These are phyloP conservation scores for Grosmannia serpens DNA, from an alignment of 2,329 filamentous ascomycete genomes.

Conservation along the genomic window DNA sequence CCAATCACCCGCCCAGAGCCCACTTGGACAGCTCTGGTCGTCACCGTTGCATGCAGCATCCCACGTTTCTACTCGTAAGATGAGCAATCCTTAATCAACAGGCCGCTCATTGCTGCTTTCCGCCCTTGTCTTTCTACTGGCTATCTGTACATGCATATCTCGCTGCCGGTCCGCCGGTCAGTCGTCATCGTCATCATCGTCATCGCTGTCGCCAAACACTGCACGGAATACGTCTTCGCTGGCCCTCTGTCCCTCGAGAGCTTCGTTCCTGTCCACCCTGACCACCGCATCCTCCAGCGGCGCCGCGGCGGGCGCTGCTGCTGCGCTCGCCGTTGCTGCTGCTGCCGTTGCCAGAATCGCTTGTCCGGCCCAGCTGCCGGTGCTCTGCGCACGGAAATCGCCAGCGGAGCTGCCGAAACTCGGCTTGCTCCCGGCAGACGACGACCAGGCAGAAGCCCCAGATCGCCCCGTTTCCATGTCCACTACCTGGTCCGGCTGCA, in stretches of 20 bases:
- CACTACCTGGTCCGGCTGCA: slow-evolving; percentile 39
- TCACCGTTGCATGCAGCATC: not conserved
- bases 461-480: not conserved
- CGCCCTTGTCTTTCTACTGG: not conserved
- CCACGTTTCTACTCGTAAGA: not conserved
- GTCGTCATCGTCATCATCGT: slow-evolving; percentile 33
- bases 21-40: not conserved
- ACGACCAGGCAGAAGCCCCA: not conserved
- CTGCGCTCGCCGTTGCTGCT: not conserved
- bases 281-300: slow-evolving; percentile 26
- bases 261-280: slow-evolving; percentile 67
- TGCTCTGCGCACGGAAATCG: not conserved
- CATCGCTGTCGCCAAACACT: slow-evolving; percentile 85
- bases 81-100: not conserved
- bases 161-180: not conserved
- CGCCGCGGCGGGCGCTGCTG: not conserved
- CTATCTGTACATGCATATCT: not conserved
- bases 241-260: slow-evolving; percentile 60
- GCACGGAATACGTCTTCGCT: slow-evolving; percentile 76
- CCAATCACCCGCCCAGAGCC: not conserved
- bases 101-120: not conserved
- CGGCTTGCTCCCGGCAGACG: not conserved
- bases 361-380: not conserved
- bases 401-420: not conserved
- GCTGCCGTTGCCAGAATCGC: not conserved